Conservation (phyloP, 441 rosid genomes). For the Macaranga tanarius region DNA sequence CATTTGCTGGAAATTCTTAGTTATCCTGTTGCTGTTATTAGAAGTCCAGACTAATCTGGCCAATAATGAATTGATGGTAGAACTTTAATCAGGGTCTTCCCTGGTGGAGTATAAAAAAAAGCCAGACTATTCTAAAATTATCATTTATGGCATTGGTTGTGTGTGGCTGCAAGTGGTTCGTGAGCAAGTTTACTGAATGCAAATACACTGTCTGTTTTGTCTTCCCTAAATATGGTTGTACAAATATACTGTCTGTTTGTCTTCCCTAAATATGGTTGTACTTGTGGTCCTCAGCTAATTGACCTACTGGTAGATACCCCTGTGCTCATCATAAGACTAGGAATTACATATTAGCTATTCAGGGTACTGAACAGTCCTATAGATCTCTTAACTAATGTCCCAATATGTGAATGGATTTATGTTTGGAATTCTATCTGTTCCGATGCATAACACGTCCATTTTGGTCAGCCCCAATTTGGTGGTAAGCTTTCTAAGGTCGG, state of each 20-base stretch:
- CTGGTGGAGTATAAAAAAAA: neutral
- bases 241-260: neutral
- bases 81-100: neutral
- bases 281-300: neutral
- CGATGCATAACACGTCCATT: neutral
- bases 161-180: neutral
- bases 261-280: neutral
- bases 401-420: neutral
- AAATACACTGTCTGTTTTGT: neutral
- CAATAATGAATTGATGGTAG: neutral
- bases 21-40: neutral
- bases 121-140: no score
- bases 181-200: neutral
- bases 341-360: neutral
- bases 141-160: neutral
- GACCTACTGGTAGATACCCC: neutral
- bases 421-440: neutral
- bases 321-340: neutral
- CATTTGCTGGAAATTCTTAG: neutral
- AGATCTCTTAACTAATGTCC: neutral
- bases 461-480: neutral
- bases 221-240: neutral
- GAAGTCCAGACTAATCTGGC: neutral
- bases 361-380: neutral
- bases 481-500: neutral